Base-by-base conservation (phyloP, 805 yeast genomes). In the Millerozyma acaciae region DNA sequence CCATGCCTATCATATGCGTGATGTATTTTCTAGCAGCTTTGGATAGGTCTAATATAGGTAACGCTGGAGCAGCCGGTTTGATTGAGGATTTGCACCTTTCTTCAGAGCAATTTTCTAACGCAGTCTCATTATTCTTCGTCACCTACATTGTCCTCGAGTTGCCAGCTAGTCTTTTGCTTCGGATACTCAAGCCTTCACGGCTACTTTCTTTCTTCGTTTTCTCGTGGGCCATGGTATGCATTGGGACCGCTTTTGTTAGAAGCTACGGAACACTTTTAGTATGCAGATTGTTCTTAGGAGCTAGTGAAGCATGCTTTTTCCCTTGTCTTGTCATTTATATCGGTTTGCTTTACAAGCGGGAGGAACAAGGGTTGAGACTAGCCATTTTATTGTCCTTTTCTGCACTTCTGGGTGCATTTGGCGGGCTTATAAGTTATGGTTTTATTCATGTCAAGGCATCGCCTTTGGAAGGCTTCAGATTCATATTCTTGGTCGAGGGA, bases 41-140 rank as follows among this genome's bases (percentile, higher is more conserved):
- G 35, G 82, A 76, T 51, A 64, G 74, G 38, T 70, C 78, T 9
- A 76, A 75, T 46, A 73, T 76, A 34, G 80, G 81, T 43, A 76
- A 76, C 46, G 81, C 81, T 7, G 64, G 64, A 26, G 62, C 72
- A 3, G 80, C 77, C 9, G 81, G 82, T 4, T 42, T 76, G 39
- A 51, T 61, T 0, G 56, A 57, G 17, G 70, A 63, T 34, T 36
- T 73, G 13, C 55, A 60, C 6, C 47, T 73, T 16, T 44, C 52
- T 1, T 61, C 60, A 1, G 52, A 48, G 15, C 66, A 73, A 41
- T 72, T 60, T 43, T 64, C 69, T 16, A 61, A 59, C 22, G 65
- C 63, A 18, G 70, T 69, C 4, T 62, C 75, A 6, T 60, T 75
- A 1, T 57, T 72, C 21, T 75, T 58, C 39, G 70, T 62, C 9